Conservation (phyloP, 2,329 filamentous ascomycete genomes). For the Neopestalotiopsis sp. region DNA sequence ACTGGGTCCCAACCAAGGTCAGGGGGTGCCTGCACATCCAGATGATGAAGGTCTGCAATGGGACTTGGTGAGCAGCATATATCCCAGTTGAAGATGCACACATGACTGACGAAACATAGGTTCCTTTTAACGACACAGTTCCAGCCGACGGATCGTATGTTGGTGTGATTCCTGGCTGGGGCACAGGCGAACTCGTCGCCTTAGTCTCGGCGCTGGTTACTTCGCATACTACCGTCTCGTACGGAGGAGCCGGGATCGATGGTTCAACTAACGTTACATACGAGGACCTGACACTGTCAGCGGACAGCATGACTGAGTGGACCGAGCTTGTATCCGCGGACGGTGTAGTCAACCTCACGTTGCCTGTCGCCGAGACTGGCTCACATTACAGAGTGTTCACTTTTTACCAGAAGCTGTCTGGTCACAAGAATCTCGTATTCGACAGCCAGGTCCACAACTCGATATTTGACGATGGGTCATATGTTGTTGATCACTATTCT, state of each 20-base stretch:
- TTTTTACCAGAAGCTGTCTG: background rate
- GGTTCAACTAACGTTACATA: background rate
- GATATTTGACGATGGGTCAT: background rate
- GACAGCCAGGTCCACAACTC: background rate
- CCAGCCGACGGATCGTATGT: background rate
- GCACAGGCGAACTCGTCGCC: background rate
- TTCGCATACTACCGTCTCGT: background rate
- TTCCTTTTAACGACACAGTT: background rate
- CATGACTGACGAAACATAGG: background rate
- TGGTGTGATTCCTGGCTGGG: background rate
- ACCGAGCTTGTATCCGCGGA: background rate
- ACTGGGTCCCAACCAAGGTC: background rate
- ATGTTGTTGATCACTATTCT: background rate
- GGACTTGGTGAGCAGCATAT: background rate
- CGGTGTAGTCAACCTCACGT: background rate
- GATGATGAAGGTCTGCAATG: background rate
- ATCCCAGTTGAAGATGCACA: accelerated
- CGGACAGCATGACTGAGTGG: background rate
- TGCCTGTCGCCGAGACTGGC: background rate
- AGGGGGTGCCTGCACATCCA: background rate
- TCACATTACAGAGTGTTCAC: background rate
- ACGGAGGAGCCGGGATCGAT: background rate
- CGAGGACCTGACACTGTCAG: background rate
- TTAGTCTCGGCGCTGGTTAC: background rate
- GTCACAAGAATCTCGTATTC: background rate